These are phyloP conservation scores for Leptographium wingfieldii DNA, from an alignment of 2,329 filamentous ascomycete species.

Conservation along the genomic window DNA sequence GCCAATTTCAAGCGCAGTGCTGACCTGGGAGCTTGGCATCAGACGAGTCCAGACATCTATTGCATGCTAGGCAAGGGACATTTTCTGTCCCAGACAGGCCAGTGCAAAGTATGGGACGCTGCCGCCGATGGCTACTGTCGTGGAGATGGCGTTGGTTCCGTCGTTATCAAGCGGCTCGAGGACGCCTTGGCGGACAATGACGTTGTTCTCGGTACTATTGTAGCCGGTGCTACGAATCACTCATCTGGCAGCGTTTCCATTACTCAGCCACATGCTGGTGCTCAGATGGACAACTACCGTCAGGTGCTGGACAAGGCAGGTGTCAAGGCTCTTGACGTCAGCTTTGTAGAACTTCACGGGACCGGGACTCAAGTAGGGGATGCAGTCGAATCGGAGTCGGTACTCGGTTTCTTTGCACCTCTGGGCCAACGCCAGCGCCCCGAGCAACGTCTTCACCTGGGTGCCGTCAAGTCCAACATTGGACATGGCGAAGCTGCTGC, in stretches of 20 bases:
- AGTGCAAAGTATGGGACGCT: constrained; percentile 72
- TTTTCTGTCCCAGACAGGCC: constrained; percentile 64
- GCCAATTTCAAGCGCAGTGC: too few species aligned
- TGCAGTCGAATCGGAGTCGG: constrained; percentile 48
- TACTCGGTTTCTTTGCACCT: constrained; percentile 16
- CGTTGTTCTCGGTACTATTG: constrained; percentile 43
- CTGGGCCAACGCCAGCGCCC: background rate
- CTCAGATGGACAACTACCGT: constrained; percentile 43
- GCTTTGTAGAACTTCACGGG: constrained; percentile 57
- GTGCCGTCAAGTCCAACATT: constrained; percentile 37
- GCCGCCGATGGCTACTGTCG: constrained; percentile 74
- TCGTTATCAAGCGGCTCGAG: constrained; percentile 33
- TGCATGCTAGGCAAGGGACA: constrained; percentile 62
- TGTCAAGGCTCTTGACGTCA: constrained; percentile 44
- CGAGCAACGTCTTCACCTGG: constrained; percentile 27
- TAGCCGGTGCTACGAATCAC: constrained; percentile 49
- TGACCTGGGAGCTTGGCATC: constrained; percentile 42
- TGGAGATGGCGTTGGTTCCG: constrained; percentile 41
- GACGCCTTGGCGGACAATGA: constrained; percentile 34
- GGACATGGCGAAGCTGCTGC: constrained; percentile 34
- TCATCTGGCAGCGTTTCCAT: constrained; percentile 50
- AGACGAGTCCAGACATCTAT: constrained; percentile 74
- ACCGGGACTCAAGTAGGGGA: constrained; percentile 56
- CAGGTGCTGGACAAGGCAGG: constrained; percentile 42
- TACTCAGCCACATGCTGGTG: constrained; percentile 46